Conservation (phyloP, 306 rosid genomes). For the Malus fusca region DNA sequence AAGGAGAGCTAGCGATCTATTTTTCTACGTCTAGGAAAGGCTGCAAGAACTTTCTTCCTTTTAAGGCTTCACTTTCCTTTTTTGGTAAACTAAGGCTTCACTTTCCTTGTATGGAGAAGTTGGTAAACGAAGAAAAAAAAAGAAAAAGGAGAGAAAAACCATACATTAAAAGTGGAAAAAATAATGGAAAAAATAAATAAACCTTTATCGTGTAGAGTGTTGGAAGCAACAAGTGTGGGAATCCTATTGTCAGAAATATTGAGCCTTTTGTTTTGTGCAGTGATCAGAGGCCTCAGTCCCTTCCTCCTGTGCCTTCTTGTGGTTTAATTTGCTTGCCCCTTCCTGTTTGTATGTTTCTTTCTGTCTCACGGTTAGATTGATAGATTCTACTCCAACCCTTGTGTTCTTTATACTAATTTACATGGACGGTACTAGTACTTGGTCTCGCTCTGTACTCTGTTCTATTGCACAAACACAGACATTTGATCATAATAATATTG, state of each 20-base stretch:
- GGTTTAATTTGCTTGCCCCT: neutral
- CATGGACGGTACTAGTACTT: neutral
- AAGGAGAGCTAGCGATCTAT: neutral
- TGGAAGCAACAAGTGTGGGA: constrained; percentile 86
- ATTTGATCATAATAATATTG: neutral
- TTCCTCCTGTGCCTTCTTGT: neutral
- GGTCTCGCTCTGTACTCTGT: neutral
- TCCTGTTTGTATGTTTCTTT: constrained; percentile 23
- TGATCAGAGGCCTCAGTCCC: neutral
- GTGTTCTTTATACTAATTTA: neutral
- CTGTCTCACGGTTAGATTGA: constrained; percentile 49
- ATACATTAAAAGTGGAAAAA: constrained; percentile 28
- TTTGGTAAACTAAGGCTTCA: neutral
- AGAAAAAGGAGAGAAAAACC: constrained; percentile 5
- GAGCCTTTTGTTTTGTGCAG: constrained; percentile 17
- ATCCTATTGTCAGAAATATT: constrained; percentile 55
- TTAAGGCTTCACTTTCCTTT: constrained; percentile 4
- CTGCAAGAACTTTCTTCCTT: constrained; percentile 7
- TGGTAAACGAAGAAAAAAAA: constrained; percentile 26
- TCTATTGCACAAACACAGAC: neutral
- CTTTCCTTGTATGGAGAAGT: constrained; percentile 20
- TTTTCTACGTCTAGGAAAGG: constrained; percentile 12
- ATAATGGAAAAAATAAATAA: constrained; percentile 24
- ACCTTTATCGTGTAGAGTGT: constrained; percentile 73
- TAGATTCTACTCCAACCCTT: constrained; percentile 41